Percentiles rank a stretch among this genome's conserved stretches.
Conservation (phyloP, 441 rosid species). For the Brassica balearica region DNA sequence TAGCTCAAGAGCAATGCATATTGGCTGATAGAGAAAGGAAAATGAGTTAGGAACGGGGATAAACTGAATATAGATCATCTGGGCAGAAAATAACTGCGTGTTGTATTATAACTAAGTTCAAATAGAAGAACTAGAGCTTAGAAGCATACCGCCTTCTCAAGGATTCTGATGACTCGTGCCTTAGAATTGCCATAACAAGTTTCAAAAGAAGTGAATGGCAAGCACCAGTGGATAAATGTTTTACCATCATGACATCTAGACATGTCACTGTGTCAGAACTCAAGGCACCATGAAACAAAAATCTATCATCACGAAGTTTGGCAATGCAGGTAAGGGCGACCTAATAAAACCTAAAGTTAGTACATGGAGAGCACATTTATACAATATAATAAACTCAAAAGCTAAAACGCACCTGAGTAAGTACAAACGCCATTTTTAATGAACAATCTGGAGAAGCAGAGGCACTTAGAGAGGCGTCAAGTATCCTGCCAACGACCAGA, state of each 20-base stretch:
- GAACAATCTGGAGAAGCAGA: conserved; percentile 98
- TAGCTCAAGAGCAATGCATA: conserved; percentile 95
- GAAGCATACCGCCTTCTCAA: conserved; percentile 91
- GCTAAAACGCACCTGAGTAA: conserved; percentile 68
- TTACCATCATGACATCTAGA: conserved; percentile 84
- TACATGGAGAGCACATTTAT: conserved; percentile 17
- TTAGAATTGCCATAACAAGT: conserved; percentile 86
- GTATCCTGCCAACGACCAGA: conserved; percentile 67
- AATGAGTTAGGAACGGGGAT: conserved; percentile 18
- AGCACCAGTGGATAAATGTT: conserved; percentile 92
- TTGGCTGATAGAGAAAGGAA: conserved; percentile 61
- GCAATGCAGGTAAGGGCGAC: conserved; percentile 99
- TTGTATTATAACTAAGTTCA: conserved; percentile 18
- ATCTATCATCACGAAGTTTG: conserved; percentile 90
- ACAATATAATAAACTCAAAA: conserved; percentile 4
- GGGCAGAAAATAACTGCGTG: conserved; percentile 7
- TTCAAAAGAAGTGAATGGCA: conserved; percentile 87
- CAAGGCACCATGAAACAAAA: conserved; percentile 66
- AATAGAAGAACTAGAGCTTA: conserved; percentile 22
- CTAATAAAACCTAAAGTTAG: conserved; percentile 50
- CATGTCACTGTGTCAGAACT: conserved; percentile 80
- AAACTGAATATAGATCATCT: conserved; percentile 9
- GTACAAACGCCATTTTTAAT: conserved; percentile 86
- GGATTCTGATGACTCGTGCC: conserved; percentile 95
- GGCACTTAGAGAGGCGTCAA: conserved; percentile 91